Base-by-base conservation (phyloP, 2,329 filamentous ascomycete species). In the Calycina herbarum region DNA sequence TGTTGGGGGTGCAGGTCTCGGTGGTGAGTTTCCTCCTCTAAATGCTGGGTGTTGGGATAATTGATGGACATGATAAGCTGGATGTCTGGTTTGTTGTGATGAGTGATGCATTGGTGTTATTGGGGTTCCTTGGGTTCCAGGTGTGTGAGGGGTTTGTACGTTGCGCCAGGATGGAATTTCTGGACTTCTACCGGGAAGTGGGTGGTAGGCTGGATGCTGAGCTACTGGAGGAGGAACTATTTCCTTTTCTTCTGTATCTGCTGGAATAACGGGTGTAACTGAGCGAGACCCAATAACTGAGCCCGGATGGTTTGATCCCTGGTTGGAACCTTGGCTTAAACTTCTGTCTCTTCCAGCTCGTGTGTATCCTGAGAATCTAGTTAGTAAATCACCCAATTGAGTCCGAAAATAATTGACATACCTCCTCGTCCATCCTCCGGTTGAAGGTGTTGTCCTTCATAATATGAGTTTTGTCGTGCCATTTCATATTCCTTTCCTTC, bases 21-120 rank as follows among this genome's bases (percentile, higher is more conserved):
- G 59, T 57, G 67, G 61, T 20, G 64, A 62, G 15, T 58, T 59
- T 48, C 61, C 57, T 17, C 64, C 59, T 38, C 66, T 62, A 56
- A 70, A 71, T 8, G 67, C 66, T 27, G 70, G 68, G 51, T 71
- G 70, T 7, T 66, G 59, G 6, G 64, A 65, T 17, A 71, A 33
- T 62, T 68, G 62, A 33, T 67, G 65, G 29, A 70, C 59, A 45
- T 70, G 67, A 61, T 69, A 70, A 33, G 67, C 68, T 5, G 70
- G 69, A 45, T 71, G 69, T 15, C 64, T 59, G 33, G 31, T 58
- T 61, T 66, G 65, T 40, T 66, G 65, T 51, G 57, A 59, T 31
- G 64, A 63, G 38, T 65, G 59, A 54, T 66, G 64, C 15, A 63
- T 59, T 31, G 64, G 64, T 15, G 45, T 62, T 56, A 68, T 60